Base-by-base conservation (phyloP, 2,329 filamentous ascomycete species). In the Alternaria triticimaculans region DNA sequence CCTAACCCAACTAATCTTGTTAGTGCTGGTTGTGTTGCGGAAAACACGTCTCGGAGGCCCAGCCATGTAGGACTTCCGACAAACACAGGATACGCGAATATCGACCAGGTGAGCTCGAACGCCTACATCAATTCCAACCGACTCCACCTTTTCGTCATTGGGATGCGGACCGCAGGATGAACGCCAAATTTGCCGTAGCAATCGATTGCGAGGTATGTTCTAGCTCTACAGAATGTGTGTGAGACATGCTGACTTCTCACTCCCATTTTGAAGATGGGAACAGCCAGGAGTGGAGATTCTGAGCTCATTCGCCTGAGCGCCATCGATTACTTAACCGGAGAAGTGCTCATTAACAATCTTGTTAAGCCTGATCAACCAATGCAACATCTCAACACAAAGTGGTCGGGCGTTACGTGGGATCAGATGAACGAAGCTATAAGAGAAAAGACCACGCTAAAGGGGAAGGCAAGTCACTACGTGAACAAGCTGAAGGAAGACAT, bases 221-320 rank as follows among this genome's bases (percentile, higher is more conserved):
- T 5, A 41, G 37, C 4, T 3, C 37, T 18, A 41, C 9, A 41
- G 4, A 18, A 41, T 3, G 2, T 18, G 3, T 18, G 37, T 11
- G 4, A 41, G 1, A 41, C 37, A 18, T 41, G 2, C 37, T 41
- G 37, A 41, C 37, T 5, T 41, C 2, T 41, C 37, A 41, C 37
- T 10, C n/a, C 37, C 5, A 41, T 18, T 18, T n/a, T 41, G n/a
- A 18, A 41, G 66, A 87, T 88, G 85, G 86, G 86, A 15, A 81
- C 78, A 0, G 76, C 83, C 2, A 66, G 69, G 9, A 76, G 75
- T 6, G 81, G 83, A 7, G 84, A 87, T 10, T 73, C 76, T 0
- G 85, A 87, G 64, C 75, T 88, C 8, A 86, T 88, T 61, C 84
- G 86, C 4, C 45, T 88, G 2, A 84, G 83, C 0, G 70, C 83